Base-by-base conservation (phyloP, 2,329 filamentous ascomycete genomes). In the Fusarium circinatum region DNA sequence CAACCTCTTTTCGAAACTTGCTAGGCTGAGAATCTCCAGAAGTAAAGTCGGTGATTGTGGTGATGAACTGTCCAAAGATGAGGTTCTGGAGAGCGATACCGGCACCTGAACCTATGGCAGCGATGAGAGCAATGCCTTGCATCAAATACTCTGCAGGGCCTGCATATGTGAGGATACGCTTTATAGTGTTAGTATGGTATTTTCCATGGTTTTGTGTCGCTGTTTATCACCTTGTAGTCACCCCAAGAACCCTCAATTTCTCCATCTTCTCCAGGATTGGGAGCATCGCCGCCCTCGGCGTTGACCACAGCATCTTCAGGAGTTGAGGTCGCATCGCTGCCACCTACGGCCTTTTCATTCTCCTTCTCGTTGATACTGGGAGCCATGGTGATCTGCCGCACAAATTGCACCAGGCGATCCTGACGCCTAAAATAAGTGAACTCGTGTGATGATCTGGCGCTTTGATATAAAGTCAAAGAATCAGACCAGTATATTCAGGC, bases 21-120 rank as follows among this genome's bases (percentile, higher is more conserved):
- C 57, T 68, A 4, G 77, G 76, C 6, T 75, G 64, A 3, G 78
- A 75, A 17, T 61, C 57, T 9, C 78, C 77, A 18, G 77, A 76
- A 39, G 77, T 74, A 44, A 81, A 84, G 59, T 82, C 70, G 41
- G 79, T 80, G 52, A 84, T 80, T 39, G 77, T 72, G 14, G 81
- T 83, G 62, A 84, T 75, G 60, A 84, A 84, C 20, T 65, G 57
- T 62, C 82, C 82, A 61, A 84, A 82, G n/a, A 84, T 81, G 58
- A 84, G 78, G 49, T 83, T 83, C 62, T 82, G 79, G 8, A 83
- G 72, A 15, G 83, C 81, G 36, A 84, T 80, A 34, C 79, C 83
- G 2, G 81, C 78, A 32, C 83, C 83, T 9, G 83, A 83, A 10
- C 74, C 81, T 47, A 84, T 75, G 17, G 82, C 81, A 36, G 81